These are phyloP conservation scores for Aspergillus indologenus DNA, from an alignment of 495 filamentous ascomycete species.

Conservation along the genomic window DNA sequence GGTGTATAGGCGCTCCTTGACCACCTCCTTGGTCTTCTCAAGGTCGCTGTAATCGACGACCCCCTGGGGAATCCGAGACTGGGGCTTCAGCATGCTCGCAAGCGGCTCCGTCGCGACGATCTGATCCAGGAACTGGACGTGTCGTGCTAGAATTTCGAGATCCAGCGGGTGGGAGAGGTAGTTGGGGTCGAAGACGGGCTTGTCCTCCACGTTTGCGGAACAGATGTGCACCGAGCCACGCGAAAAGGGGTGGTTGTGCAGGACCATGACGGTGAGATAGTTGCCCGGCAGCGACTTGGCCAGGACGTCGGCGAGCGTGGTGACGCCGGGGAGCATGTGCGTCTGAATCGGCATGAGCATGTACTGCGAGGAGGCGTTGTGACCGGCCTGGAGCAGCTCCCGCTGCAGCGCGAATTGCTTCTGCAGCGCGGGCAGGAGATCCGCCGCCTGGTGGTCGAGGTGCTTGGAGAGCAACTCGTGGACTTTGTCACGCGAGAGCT, in stretches of 20 bases:
- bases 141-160: slow-evolving; percentile 43
- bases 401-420: slow-evolving; percentile 30
- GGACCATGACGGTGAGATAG: slow-evolving; percentile 17
- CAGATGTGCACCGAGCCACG: slow-evolving; percentile 22
- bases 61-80: slow-evolving; percentile 10
- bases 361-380: slow-evolving; percentile 32
- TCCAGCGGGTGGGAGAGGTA: slow-evolving; percentile 31
- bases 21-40: slow-evolving; percentile 21
- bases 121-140: slow-evolving; percentile 39
- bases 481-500: slow-evolving; percentile 24
- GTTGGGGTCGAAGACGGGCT: slow-evolving; percentile 25
- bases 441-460: slow-evolving; percentile 14
- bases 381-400: slow-evolving; percentile 25
- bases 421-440: slow-evolving; percentile 13
- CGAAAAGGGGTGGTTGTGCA: slow-evolving; percentile 24
- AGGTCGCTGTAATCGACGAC: slow-evolving; percentile 16
- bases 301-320: slow-evolving; percentile 34
- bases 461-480: slow-evolving; percentile 24
- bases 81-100: slow-evolving; percentile 24
- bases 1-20: slow-evolving; percentile 18
- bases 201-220: slow-evolving; percentile 12
- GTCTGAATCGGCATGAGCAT: slow-evolving; percentile 37
- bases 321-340: slow-evolving; percentile 28
- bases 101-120: slow-evolving; percentile 38
- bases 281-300: slow-evolving; percentile 12